A percentile compares a stretch with the other conserved stretches of the same genome.
These are phyloP conservation scores for Tillandsia leiboldiana DNA, from an alignment of 176 grass and related monocot genomes.

Conservation along the genomic window DNA sequence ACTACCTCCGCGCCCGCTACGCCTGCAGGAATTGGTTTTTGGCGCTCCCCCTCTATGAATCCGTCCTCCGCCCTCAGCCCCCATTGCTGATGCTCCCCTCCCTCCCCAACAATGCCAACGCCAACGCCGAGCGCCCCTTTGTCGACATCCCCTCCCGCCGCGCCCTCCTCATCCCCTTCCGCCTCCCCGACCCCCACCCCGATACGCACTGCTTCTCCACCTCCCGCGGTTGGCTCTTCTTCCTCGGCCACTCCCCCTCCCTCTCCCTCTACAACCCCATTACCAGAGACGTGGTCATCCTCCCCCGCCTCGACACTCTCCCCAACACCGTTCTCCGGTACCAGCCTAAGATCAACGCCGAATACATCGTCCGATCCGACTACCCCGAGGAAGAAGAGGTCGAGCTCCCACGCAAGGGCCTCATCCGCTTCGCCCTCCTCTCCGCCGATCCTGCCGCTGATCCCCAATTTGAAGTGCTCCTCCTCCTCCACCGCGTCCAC, in stretches of 20 bases:
- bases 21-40: not conserved
- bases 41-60: not conserved
- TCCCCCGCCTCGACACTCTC: not conserved
- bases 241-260: not conserved
- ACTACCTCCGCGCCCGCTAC: not conserved
- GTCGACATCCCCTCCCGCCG: not conserved
- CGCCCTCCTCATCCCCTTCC: not conserved
- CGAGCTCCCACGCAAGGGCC: not conserved
- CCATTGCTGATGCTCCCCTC: not conserved
- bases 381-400: not conserved
- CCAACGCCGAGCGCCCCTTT: too few relatives aligned
- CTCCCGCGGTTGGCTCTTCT: not conserved
- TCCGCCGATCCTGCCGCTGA: not conserved
- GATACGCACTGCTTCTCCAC: not conserved
- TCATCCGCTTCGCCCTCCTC: not conserved
- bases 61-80: not conserved
- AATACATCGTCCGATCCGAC: not conserved
- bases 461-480: not conserved
- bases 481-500: not conserved
- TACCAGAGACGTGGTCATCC: not conserved
- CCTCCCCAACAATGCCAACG: not conserved
- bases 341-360: not conserved
- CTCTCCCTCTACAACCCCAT: not conserved
- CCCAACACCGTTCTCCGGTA: not conserved
- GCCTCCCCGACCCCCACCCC: not conserved